Base-by-base conservation (phyloP, 75 land plant genomes). In the Sequoia sempervirens region DNA sequence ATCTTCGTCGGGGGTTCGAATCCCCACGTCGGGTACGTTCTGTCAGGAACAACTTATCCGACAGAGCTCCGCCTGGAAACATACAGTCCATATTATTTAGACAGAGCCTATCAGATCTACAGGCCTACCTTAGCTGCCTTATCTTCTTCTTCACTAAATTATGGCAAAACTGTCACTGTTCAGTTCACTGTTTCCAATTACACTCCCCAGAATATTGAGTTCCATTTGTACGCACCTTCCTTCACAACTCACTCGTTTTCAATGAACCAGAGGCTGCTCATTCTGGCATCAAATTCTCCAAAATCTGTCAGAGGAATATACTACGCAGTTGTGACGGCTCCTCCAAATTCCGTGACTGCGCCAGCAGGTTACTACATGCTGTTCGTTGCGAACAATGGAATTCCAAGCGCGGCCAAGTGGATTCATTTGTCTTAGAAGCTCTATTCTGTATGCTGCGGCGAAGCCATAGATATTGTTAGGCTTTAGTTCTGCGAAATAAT, bases 231-330 rank as follows among this genome's bases (percentile, higher is more conserved):
- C 78, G 73, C 88, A 41, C 88, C 98, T 11, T 75, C 94, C 1
- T 94, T 94, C 85, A 86, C 86, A 36, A 94, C 96, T 23, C 98
- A 96, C 76, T 85, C 94, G 7, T 86, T 86, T 79, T 81, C 92
- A 30, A 90, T 89, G 93, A 91, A 88, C 72, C 97, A 95, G 87
- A 88, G 94, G 86, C 40, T 88, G 87, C 74, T 95, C 79, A 68
- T 84, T 75, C 90, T 95, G 38, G 18, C 40, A 70, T n/a, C 78
- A 4, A 15, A 2, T 14, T 34, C 38, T 6, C 43, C 78, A 17
- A 38, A 14, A 13, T 14, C 14, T 15, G 23, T 38, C 2, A 41
- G 76, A 34, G 20, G 7, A 14, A 12, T 37, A 10, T 89, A 87
- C 58, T 58, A 53, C 36, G 53, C 82, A 2, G 53, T 75, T 1